These are phyloP conservation scores for Xylaria sp. DNA, from an alignment of 2,329 filamentous ascomycete genomes.

Conservation along the genomic window DNA sequence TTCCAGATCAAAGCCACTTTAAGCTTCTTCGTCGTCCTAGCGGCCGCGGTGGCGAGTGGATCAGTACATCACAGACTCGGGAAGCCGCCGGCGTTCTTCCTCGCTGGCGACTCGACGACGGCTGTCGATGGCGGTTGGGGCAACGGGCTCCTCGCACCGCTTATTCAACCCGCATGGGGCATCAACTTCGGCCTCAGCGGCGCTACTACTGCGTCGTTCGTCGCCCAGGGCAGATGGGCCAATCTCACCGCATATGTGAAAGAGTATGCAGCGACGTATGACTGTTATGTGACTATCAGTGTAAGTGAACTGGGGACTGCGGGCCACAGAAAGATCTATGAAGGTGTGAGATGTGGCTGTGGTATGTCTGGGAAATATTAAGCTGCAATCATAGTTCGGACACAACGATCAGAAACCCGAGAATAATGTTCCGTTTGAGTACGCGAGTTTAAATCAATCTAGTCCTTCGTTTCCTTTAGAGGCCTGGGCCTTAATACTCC, in stretches of 20 bases:
- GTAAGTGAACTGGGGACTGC: conserved; percentile 2
- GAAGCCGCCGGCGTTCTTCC: conserved; percentile 56
- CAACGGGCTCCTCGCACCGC: conserved; percentile 64
- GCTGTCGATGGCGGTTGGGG: conserved; percentile 65
- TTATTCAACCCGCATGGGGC: conserved; percentile 60
- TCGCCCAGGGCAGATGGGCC: conserved; percentile 62
- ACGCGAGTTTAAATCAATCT: conserved; percentile 36
- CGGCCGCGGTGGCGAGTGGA: conserved; percentile 19
- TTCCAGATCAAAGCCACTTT: conserved; percentile 5
- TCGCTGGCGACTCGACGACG: conserved; percentile 63
- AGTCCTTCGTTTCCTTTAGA: background rate
- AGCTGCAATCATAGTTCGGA: conserved; percentile 59
- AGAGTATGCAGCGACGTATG: conserved; percentile 51
- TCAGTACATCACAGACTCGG: conserved; percentile 19
- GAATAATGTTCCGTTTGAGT: conserved; percentile 59
- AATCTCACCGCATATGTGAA: conserved; percentile 57
- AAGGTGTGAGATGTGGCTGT: background rate
- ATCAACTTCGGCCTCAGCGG: conserved; percentile 67
- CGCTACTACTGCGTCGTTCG: conserved; percentile 66
- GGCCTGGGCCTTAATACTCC: background rate
- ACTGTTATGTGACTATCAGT: conserved; percentile 63
- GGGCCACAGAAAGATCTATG: background rate
- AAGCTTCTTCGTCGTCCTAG: background rate
- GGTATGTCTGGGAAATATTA: background rate
- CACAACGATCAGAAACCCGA: conserved; percentile 69